Base-by-base conservation (phyloP, 345 rosid genomes). In the Ailanthus altissimus region DNA sequence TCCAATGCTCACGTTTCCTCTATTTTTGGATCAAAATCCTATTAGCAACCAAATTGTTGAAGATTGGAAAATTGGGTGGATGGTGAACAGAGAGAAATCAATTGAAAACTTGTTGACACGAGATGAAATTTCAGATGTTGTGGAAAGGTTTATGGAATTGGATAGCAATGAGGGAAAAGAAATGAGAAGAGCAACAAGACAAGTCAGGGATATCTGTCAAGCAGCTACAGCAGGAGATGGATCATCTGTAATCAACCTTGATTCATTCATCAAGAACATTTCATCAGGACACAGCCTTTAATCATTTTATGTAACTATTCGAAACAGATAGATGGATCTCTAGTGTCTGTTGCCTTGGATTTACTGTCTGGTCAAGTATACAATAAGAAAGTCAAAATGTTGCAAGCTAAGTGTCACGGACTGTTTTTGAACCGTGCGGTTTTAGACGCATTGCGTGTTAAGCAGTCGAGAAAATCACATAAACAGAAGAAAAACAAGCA, bases 41-140 rank as follows among this genome's bases (percentile, higher is more conserved):
- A 84, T 84, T 23, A 59, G 79, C 51, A 76, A 83, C 75, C 68
- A 60, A 50, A 61, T 84, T 36, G 84, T 72, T 0, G 84, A 83
- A 21, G 83, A 79, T 26, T 86, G 88, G 86, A 83, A 69, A 78
- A 67, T 81, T 32, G 89, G 91, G 8, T 76, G 84, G 84, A 46
- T 76, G 47, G 40, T 56, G n/a, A n/a, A n/a, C 67, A 56, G 32
- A 70, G 54, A 32, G 47, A 73, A 18, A 3, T 20, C 18, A 45
- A 12, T 28, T 50, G 12, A 74, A 75, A n/a, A 13, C 43, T 85
- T 67, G 71, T 74, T n/a, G 64, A 78, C 0, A 8, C 76, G 74
- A 36, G 83, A 63, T 1, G 81, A 81, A 73, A 76, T 86, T 54
- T 77, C 78, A 0, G 74, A n/a, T 28, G 42, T 79, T 13, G 58